Conservation (phyloP, 1,139 yeast genomes). For the Candida gigantensis region DNA sequence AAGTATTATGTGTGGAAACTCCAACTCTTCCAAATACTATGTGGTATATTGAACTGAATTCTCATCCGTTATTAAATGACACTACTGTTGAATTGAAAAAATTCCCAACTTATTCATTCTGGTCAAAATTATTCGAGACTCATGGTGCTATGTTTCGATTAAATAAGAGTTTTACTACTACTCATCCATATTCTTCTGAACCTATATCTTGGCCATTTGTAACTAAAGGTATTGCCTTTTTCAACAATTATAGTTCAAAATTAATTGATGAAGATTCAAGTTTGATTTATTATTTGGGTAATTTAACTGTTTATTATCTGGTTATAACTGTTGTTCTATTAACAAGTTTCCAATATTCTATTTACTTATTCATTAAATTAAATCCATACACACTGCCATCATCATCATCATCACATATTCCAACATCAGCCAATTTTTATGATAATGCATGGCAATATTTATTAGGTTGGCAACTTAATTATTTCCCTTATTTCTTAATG, state of each 20-base stretch:
- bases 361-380: slow-evolving; percentile 24
- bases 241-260: slow-evolving; percentile 21
- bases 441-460: slow-evolving; percentile 25
- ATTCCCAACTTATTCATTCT: slow-evolving; percentile 25
- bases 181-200: slow-evolving; percentile 31
- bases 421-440: slow-evolving; percentile 19
- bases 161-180: slow-evolving; percentile 27
- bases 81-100: slow-evolving; percentile 26
- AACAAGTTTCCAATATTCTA: slow-evolving; percentile 20
- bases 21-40: slow-evolving; percentile 60
- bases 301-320: slow-evolving; percentile 32
- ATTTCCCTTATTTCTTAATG: slow-evolving; percentile 35
- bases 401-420: slow-evolving; percentile 17
- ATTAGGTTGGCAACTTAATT: slow-evolving; percentile 40
- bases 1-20: slow-evolving; percentile 69
- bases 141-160: slow-evolving; percentile 36
- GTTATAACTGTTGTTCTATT: slow-evolving; percentile 25
- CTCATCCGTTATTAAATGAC: slow-evolving; percentile 48
- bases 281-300: slow-evolving; percentile 40
- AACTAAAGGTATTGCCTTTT: slow-evolving; percentile 33
- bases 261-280: slow-evolving; percentile 26
- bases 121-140: slow-evolving; percentile 33
- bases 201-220: slow-evolving; percentile 45
- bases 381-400: slow-evolving; percentile 32
- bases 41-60: slow-evolving; percentile 66